A percentile compares a stretch with the other conserved stretches of the same genome.
Conservation (phyloP, 139 green algal species). For the Chlamydomonas sp. region DNA sequence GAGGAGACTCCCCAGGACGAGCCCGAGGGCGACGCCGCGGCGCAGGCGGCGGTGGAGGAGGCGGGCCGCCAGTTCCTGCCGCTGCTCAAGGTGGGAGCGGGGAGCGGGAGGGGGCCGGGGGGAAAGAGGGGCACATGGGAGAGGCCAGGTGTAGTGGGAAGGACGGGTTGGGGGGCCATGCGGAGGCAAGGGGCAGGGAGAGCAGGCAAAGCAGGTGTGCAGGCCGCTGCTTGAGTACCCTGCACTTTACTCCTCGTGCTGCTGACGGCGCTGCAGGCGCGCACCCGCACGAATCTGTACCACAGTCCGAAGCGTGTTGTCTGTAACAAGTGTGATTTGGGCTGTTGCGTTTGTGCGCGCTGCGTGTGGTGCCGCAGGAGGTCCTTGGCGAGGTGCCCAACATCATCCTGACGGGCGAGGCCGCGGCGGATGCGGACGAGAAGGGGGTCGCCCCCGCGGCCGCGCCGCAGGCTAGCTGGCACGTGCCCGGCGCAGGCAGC, state of each 20-base stretch:
- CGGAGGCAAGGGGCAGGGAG: too few relatives aligned
- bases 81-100: conserved; percentile 48
- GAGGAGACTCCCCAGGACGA: conserved; percentile 51
- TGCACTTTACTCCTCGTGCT: too few relatives aligned
- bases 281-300: too few relatives aligned
- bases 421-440: neutral
- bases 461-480: conserved; percentile 15
- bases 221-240: too few relatives aligned
- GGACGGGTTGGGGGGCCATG: too few relatives aligned
- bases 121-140: neutral
- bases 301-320: too few relatives aligned
- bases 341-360: too few relatives aligned
- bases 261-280: too few relatives aligned
- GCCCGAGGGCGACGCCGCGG: conserved; percentile 31
- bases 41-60: conserved; percentile 37
- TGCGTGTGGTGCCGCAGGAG: conserved; percentile 5
- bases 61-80: conserved; percentile 63
- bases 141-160: too few relatives aligned
- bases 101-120: neutral
- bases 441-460: neutral
- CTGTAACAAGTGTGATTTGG: too few relatives aligned
- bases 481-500: conserved; percentile 20
- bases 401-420: conserved; percentile 28
- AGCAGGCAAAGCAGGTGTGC: too few relatives aligned
- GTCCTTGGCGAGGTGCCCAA: conserved; percentile 58